These are phyloP conservation scores for Flaveria trinervia DNA, from an alignment of 129 eudicot species.

Conservation along the genomic window DNA sequence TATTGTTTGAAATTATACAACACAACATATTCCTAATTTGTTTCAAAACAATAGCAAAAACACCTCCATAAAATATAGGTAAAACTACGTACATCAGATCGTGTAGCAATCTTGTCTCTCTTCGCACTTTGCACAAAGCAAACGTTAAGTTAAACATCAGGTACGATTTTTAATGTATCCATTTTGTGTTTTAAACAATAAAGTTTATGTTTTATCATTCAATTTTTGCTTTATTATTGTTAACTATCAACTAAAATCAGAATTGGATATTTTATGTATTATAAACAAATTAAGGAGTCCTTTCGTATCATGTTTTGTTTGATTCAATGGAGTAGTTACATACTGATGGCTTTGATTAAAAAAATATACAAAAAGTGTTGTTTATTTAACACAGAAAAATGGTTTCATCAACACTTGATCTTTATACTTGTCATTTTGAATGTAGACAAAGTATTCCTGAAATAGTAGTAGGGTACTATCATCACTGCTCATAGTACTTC, in stretches of 20 bases:
- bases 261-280: no score
- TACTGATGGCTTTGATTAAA: neutral
- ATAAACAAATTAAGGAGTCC: no score
- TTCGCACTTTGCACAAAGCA: no score
- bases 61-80: no score
- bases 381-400: neutral
- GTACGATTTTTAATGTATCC: neutral
- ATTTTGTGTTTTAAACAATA: neutral
- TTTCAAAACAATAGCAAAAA: neutral
- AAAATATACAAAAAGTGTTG: neutral
- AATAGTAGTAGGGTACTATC: no score
- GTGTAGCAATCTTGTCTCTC: no score
- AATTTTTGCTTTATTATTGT: no score
- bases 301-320: neutral
- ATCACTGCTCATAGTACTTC: neutral
- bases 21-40: neutral
- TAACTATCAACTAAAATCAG: no score
- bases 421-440: neutral
- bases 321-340: slow-evolving; percentile 17
- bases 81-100: no score
- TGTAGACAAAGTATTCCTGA: neutral
- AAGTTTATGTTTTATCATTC: no score
- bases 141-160: no score
- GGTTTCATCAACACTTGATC: neutral
- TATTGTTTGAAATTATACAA: slow-evolving; percentile 21